Evolutionary conservation across 2,329 filamentous ascomycete genomes (phyloP).

Genomic region (Sporothrix schenckii): DNA sequence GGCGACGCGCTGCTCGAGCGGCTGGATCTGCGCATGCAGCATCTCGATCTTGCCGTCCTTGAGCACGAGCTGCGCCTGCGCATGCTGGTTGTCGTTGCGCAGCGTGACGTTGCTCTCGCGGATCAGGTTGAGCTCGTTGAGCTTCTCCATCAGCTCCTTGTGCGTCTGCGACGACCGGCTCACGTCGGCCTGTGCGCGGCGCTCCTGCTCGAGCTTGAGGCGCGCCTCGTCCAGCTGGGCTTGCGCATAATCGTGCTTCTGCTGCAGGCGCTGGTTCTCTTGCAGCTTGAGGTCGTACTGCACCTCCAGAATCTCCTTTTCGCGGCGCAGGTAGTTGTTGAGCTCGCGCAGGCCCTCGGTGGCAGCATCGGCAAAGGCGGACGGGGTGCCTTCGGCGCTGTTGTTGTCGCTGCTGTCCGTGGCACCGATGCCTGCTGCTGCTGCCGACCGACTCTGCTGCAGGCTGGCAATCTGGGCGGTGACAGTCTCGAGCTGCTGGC

Average conservation of each 20-base stretch:
- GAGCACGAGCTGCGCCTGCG: slow-evolving; percentile 73
- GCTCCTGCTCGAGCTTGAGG: slow-evolving; percentile 88
- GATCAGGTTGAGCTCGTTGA: slow-evolving; percentile 94
- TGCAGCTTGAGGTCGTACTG: slow-evolving; percentile 88
- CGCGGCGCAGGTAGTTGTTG: slow-evolving; percentile 85
- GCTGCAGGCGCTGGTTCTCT: slow-evolving; percentile 83
- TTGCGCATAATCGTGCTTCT: slow-evolving; percentile 85
- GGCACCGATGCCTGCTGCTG: not conserved
- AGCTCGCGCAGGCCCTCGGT: slow-evolving; percentile 83
- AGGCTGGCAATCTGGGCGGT: slow-evolving; percentile 76
- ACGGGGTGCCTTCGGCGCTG: slow-evolving; percentile 56
- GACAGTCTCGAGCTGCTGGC: slow-evolving; percentile 84
- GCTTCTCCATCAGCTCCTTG: slow-evolving; percentile 88
- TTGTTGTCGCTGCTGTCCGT: no score
- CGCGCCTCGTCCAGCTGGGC: slow-evolving; percentile 85
- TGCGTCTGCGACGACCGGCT: slow-evolving; percentile 76
- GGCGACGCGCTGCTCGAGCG: slow-evolving; percentile 75
- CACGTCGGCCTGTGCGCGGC: slow-evolving; percentile 72
- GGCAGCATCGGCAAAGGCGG: slow-evolving; percentile 59
- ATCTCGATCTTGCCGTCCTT: slow-evolving; percentile 75
- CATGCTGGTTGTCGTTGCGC: slow-evolving; percentile 80
- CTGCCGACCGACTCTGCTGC: slow-evolving; percentile 70
- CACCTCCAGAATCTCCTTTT: slow-evolving; percentile 98
- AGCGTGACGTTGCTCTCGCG: slow-evolving; percentile 92
- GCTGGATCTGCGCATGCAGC: slow-evolving; percentile 74